Base-by-base conservation (phyloP, 345 rosid species). In the Clausena lansium region DNA sequence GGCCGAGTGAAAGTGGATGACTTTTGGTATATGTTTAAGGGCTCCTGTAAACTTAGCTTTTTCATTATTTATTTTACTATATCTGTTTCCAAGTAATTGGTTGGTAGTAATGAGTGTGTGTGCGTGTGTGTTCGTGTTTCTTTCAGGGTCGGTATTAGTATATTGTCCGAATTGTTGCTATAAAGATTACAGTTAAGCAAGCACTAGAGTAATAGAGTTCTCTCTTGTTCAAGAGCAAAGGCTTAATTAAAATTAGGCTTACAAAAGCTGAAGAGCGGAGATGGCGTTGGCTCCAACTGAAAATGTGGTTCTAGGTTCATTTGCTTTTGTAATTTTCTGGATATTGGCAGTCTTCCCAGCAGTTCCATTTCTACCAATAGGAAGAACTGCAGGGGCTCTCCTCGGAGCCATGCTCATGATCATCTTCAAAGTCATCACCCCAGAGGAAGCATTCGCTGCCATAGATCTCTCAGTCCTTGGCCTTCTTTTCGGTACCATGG, bases 271-370 rank as follows among this genome's bases (percentile, higher is more conserved):
- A 35, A 27, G 39, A 52, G 9, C 38, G 7, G 73, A 70, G 19
- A 70, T 70, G 74, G 74, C 61, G 9, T 50, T 70, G 61, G 61
- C 74, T 70, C 25, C 38, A 3, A 28, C 74, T 52, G 61, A 4
- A 52, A 50, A 70, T 5, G 74, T 70, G 20, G 14, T 70, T 70
- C 61, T 70, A 17, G 61, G 61, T 52, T 70, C 61, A 70, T 7
- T 28, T 52, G 74, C 74, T 27, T 70, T 70, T 70, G 74, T 13
- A 52, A 52, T 70, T 20, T 70, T 70, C 74, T 70, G 74, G 74
- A 38, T 70, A 27, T 20, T 70, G 27, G 74, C 74, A 70, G 74
- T 70, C 20, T 70, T 70, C 41, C 61, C 61, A 3, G 74, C 36
- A 9, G 74, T 70, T 52, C 74, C 74, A 30, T 70, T 50, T 52